Evolutionary conservation across 768 basidiomycete genomes (phyloP).

Genomic region (Thelephora aurantiotincta): DNA sequence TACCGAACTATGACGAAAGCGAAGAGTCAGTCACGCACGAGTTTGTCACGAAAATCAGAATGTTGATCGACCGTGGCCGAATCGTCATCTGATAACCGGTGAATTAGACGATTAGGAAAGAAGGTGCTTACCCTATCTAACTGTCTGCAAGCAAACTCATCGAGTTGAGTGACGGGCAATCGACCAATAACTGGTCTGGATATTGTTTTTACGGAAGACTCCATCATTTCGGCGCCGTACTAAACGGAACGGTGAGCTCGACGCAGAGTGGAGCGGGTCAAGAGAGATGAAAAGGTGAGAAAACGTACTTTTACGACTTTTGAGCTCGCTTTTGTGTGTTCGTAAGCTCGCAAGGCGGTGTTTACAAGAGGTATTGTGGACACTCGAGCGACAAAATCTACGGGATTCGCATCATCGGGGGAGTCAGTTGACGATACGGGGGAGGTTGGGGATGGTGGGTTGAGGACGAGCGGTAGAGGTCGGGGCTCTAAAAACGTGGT

Average conservation of each 20-base stretch:
- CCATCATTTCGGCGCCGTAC: slow-evolving; percentile 84
- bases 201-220: slow-evolving; percentile 68
- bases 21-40: not conserved
- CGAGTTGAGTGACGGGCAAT: slow-evolving; percentile 62
- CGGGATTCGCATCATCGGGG: slow-evolving; percentile 10
- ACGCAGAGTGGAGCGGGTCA: not conserved
- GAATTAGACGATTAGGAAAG: slow-evolving; percentile 4
- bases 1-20: not conserved
- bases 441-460: slow-evolving; percentile 3
- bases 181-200: slow-evolving; percentile 72
- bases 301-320: slow-evolving; percentile 66
- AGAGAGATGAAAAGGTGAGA: not conserved
- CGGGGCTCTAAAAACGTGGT: not conserved
- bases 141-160: slow-evolving; percentile 82
- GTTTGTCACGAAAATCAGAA: too few relatives aligned
- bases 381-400: slow-evolving; percentile 40
- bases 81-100: slow-evolving; percentile 4
- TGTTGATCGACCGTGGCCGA: not conserved
- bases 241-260: slow-evolving; percentile 15
- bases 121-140: slow-evolving; percentile 54
- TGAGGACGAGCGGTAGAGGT: not conserved
- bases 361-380: slow-evolving; percentile 60
- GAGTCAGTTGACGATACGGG: slow-evolving; percentile 17
- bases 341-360: slow-evolving; percentile 60
- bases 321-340: slow-evolving; percentile 72